Percentiles rank a stretch among this genome's conserved stretches.
Conservation (phyloP, 306 rosid species). For the Casuarina glauca region DNA sequence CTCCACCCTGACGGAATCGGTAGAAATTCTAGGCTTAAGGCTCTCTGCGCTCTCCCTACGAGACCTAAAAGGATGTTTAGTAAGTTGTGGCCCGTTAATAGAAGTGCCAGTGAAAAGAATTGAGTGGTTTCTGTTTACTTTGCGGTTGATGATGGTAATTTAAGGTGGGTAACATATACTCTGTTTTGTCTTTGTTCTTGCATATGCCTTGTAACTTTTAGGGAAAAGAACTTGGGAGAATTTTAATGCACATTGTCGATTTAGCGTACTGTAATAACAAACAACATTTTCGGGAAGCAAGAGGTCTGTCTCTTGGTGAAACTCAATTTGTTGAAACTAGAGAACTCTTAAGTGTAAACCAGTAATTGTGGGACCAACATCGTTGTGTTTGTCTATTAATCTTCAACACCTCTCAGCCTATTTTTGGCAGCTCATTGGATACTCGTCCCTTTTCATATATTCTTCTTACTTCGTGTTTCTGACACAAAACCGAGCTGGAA, state of each 20-base stretch:
- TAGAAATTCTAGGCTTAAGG: constrained; percentile 59
- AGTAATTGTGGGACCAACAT: constrained; percentile 58
- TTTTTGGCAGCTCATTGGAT: constrained; percentile 43
- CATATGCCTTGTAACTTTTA: constrained; percentile 51
- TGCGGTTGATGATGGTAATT: constrained; percentile 35
- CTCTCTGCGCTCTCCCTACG: constrained; percentile 66
- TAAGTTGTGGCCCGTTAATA: constrained; percentile 83
- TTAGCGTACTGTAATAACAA: constrained; percentile 70
- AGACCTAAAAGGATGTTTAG: constrained; percentile 87
- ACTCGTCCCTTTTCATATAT: constrained; percentile 33
- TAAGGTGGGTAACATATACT: constrained; percentile 52
- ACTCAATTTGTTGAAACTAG: constrained; percentile 35
- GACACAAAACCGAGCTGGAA: constrained; percentile 34
- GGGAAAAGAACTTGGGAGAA: constrained; percentile 50
- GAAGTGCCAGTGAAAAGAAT: constrained; percentile 65
- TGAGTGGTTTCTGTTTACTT: constrained; percentile 54
- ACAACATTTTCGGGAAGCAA: constrained; percentile 44
- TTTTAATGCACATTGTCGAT: constrained; percentile 66
- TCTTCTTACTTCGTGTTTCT: constrained; percentile 41
- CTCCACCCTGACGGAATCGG: constrained; percentile 51
- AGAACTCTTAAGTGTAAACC: constrained; percentile 61
- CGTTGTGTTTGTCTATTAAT: constrained; percentile 59
- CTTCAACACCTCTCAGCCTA: constrained; percentile 55
- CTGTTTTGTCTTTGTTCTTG: constrained; percentile 30
- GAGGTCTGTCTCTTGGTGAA: constrained; percentile 48